These are phyloP conservation scores for Hypericum androsaemum DNA, from an alignment of 345 rosid genomes.

Conservation along the genomic window DNA sequence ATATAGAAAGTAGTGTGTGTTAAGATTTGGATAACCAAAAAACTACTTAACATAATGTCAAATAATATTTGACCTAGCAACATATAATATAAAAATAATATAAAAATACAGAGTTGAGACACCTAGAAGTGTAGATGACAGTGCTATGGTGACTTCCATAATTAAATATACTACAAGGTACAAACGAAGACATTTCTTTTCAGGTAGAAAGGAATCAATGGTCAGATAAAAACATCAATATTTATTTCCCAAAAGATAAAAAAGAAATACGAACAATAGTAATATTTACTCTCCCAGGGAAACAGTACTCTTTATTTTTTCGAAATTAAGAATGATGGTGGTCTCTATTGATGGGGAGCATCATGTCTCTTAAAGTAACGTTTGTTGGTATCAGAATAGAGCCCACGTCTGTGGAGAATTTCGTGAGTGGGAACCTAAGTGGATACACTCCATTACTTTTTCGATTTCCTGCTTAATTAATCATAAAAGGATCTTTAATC, in stretches of 20 bases:
- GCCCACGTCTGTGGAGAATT: conserved; percentile 8
- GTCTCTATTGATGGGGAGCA: conserved; percentile 44
- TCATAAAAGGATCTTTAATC: too few relatives aligned
- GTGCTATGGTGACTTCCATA: too few relatives aligned
- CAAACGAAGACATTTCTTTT: not conserved
- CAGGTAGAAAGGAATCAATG: conserved; percentile 5
- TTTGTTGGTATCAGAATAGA: conserved; percentile 12
- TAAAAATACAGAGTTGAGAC: too few relatives aligned
- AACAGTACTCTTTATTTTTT: not conserved
- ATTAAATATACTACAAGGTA: too few relatives aligned
- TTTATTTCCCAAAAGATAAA: conserved; percentile 10
- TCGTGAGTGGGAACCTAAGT: conserved; percentile 32
- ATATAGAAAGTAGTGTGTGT: too few relatives aligned
- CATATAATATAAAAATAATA: too few relatives aligned
- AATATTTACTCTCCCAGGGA: conserved; percentile 8
- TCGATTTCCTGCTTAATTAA: too few relatives aligned
- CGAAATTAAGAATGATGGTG: conserved; percentile 39
- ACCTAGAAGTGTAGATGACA: too few relatives aligned
- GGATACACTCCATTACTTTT: conserved; percentile 29
- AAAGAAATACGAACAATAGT: conserved; percentile 6
- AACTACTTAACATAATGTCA: too few relatives aligned
- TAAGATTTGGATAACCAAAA: too few relatives aligned
- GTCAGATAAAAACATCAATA: conserved; percentile 19
- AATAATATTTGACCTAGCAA: too few relatives aligned
- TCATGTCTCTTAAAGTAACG: conserved; percentile 45